A percentile compares a stretch with the other conserved stretches of the same genome.
These are phyloP conservation scores for Aegilops umbellulata DNA, from an alignment of 176 grass and related monocot genomes.

Conservation along the genomic window DNA sequence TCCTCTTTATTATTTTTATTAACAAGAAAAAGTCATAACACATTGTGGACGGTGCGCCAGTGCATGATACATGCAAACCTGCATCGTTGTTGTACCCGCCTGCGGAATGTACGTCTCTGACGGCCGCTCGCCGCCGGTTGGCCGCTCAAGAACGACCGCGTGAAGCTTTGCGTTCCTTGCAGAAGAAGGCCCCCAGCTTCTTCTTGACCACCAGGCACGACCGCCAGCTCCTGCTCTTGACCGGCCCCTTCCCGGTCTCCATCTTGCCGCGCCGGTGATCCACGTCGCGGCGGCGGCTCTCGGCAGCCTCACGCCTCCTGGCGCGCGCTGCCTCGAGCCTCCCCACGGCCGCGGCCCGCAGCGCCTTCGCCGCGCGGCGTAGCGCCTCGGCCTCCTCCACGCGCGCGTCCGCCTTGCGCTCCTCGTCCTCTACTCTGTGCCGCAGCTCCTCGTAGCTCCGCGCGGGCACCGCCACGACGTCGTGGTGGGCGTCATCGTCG, in stretches of 20 bases:
- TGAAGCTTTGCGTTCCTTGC: conserved; percentile 9
- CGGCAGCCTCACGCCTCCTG: background rate
- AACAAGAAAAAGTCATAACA: too few species aligned
- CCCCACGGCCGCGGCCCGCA: conserved; percentile 28
- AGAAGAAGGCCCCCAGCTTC: conserved; percentile 27
- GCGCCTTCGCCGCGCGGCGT: conserved; percentile 25
- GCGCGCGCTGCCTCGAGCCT: conserved; percentile 25
- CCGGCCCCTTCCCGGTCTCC: background rate
- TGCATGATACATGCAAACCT: background rate
- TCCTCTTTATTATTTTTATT: too few species aligned
- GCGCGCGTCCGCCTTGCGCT: conserved; percentile 19
- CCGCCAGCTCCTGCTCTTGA: background rate
- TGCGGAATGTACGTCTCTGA: too few species aligned
- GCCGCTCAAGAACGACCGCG: background rate
- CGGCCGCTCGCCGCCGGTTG: background rate
- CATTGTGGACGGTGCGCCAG: background rate
- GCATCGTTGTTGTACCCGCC: background rate
- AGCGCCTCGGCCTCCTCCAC: conserved; percentile 24
- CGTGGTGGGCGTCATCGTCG: background rate
- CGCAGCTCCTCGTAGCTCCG: conserved; percentile 28
- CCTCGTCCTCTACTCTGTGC: conserved; percentile 16
- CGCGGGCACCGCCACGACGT: conserved; percentile 34
- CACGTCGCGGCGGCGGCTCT: background rate
- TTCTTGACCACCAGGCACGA: conserved; percentile 23
- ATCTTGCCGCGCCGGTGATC: background rate